Evolutionary conservation across 1,284 basidiomycete genomes (phyloP).

Genomic region (Microbotryum saponariae): DNA sequence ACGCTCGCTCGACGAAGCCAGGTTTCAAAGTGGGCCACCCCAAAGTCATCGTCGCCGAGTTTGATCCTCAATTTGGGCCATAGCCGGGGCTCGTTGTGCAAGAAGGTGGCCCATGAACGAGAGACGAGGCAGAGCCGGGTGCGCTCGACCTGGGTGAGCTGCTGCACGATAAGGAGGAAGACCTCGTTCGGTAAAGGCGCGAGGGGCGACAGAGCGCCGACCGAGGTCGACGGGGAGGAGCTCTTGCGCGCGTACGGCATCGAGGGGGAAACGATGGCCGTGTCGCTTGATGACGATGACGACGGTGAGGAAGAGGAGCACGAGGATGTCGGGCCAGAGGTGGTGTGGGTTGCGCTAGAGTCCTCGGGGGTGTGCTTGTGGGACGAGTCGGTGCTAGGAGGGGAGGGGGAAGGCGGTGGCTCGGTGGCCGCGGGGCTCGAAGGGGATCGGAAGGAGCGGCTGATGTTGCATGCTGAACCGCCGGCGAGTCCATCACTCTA

Average conservation of each 20-base stretch:
- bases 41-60: not conserved
- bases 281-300: constrained; percentile 10
- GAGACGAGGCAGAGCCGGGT: constrained; percentile 14
- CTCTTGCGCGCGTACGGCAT: not conserved
- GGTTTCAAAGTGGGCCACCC: not conserved
- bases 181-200: constrained; percentile 21
- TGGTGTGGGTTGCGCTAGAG: too few relatives aligned
- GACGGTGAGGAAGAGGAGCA: not conserved
- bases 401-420: constrained; percentile 14
- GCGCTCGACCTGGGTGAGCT: not conserved
- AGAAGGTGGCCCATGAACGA: constrained; percentile 13
- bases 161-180: constrained; percentile 21
- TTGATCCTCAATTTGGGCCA: constrained; percentile 8
- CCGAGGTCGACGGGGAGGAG: constrained; percentile 2
- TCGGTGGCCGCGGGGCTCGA: too few relatives aligned
- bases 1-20: not conserved
- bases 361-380: constrained; percentile 1
- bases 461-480: too few relatives aligned
- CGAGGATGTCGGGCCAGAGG: constrained; percentile 3
- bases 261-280: not conserved
- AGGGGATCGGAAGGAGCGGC: too few relatives aligned
- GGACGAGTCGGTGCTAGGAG: constrained; percentile 13
- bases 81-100: constrained; percentile 15
- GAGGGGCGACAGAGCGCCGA: constrained; percentile 13
- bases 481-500: too few relatives aligned